A percentile compares a stretch with the other conserved stretches of the same genome.
These are phyloP conservation scores for Pseudozyma pruni DNA, from an alignment of 1,284 basidiomycete species.

Conservation along the genomic window DNA sequence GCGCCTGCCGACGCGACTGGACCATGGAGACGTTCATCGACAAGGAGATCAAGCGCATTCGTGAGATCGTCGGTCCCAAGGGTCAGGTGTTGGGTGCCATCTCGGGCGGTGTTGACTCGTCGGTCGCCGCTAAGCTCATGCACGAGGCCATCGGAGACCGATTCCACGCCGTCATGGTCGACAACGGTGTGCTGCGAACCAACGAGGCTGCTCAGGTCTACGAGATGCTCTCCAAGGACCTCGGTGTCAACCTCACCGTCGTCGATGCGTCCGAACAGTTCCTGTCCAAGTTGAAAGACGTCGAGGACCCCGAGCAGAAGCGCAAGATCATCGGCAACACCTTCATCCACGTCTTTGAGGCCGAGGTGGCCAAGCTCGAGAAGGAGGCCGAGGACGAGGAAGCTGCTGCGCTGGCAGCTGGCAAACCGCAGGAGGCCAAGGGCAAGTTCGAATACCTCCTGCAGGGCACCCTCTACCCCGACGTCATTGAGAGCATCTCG, in stretches of 20 bases:
- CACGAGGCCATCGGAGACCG: conserved; percentile 96
- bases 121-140: conserved; percentile 98
- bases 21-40: conserved; percentile 99
- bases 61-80: conserved; percentile 91
- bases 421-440: conserved; percentile 58
- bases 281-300: conserved; percentile 84
- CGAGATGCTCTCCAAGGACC: conserved; percentile 90
- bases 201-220: conserved; percentile 94
- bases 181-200: conserved; percentile 94
- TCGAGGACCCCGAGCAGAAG: conserved; percentile 97
- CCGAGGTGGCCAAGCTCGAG: conserved; percentile 89
- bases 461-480: conserved; percentile 98
- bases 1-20: conserved; percentile 85
- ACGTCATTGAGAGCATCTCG: conserved; percentile 98
- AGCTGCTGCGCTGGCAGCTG: conserved; percentile 74
- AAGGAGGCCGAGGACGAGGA: conserved; percentile 78
- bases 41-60: conserved; percentile 94
- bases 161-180: conserved; percentile 99
- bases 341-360: conserved; percentile 97
- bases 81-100: conserved; percentile 98
- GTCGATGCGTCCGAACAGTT: conserved; percentile 95
- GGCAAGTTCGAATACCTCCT: conserved; percentile 96
- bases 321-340: conserved; percentile 99
- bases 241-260: conserved; percentile 95
- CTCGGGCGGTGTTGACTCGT: conserved; percentile 96